Base-by-base conservation (phyloP, 305 asterid species). In the Fraxinus sp. region DNA sequence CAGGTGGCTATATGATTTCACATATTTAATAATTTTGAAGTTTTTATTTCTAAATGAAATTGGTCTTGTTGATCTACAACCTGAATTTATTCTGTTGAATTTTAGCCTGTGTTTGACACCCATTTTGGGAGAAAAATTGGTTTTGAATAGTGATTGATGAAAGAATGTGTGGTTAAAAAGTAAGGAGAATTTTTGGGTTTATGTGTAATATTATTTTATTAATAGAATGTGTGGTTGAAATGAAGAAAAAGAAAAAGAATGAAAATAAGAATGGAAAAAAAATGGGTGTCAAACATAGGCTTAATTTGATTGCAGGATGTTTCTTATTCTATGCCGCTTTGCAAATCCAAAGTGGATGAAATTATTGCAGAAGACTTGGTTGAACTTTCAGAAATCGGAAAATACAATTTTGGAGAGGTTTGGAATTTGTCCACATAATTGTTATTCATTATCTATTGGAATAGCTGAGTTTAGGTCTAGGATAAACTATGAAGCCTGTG, bases 321-420 rank as follows among this genome's bases (percentile, higher is more conserved):
- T 85, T 86, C 88, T 83, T 94, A 90, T 86, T 84, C 98, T 77
- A 94, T 94, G 99, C 99, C 99, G 84, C 95, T 94, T 86, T 91
- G 93, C 82, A 85, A 78, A 83, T 89, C 94, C 35, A 93, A 87
- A 83, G 88, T 93, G 87, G 98, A 92, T 88, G 98, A 96, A 87
- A 90, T 86, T 79, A 86, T 90, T 81, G 87, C 91, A 83, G 98
- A 94, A 85, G 97, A 94, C 88, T 89, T 91, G 85, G 90, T 86
- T 81, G 98, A 91, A 84, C 97, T 94, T 85, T 89, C 98, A 82
- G 93, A 91, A 86, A 91, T 90, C 77, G 91, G 88, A 85, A 95
- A 91, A 83, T 86, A 90, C 86, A 90, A 93, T 88, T 90, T 89
- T 7, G 93, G 96, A 82, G 88, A 92, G 98, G 98, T 94, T 76